A percentile compares a stretch with the other conserved stretches of the same genome.
Evolutionary conservation across 768 basidiomycete genomes (phyloP).

Genomic region (Lentinula detonsa): DNA sequence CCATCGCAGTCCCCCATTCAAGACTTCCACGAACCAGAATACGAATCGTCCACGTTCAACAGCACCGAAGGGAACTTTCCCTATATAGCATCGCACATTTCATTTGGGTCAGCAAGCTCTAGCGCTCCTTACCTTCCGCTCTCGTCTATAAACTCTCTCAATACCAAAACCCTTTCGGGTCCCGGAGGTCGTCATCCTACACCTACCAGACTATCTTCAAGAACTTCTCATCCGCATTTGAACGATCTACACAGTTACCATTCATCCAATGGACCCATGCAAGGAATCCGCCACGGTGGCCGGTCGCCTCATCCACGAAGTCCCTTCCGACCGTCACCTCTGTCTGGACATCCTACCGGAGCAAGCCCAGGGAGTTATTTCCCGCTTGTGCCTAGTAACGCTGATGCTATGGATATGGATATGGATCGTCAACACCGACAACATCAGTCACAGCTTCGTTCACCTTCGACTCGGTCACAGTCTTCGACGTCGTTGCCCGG

Average conservation of each 20-base stretch:
- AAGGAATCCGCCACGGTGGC: not conserved
- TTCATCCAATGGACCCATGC: not conserved
- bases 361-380: not conserved
- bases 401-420: not conserved
- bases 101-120: not conserved
- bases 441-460: constrained; percentile 12
- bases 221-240: not conserved
- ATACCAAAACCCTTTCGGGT: not conserved
- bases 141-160: not conserved
- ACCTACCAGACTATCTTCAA: not conserved
- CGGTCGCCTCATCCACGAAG: not conserved
- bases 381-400: not conserved
- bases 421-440: constrained; percentile 6
- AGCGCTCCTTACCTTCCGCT: not conserved
- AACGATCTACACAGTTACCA: not conserved
- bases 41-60: not conserved
- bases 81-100: not conserved
- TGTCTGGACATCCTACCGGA: not conserved
- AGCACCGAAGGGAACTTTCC: not conserved
- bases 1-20: not conserved
- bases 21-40: not conserved
- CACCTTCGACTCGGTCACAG: constrained; percentile 17
- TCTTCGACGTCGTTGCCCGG: constrained; percentile 27
- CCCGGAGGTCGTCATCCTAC: not conserved
- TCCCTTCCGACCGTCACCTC: not conserved